Evolutionary conservation across 768 basidiomycete species (phyloP).

Genomic region (Gloeopeniophorella convolvens): DNA sequence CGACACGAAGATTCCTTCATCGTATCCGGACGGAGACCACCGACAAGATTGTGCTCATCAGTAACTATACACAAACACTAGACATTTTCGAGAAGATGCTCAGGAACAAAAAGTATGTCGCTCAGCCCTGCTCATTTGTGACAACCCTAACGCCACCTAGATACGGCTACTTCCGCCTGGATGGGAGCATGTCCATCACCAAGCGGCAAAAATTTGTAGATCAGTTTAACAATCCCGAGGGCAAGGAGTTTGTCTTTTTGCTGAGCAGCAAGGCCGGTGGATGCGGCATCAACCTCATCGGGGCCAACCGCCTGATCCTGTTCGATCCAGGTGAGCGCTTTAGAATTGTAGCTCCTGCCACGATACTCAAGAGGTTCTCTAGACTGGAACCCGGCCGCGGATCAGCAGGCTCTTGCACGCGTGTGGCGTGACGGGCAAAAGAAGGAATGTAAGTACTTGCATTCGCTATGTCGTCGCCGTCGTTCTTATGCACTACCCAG

Average conservation of each 20-base stretch:
- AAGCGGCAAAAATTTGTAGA: slow-evolving; percentile 96
- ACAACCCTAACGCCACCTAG: slow-evolving; percentile 35
- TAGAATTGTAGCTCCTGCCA: too few species aligned
- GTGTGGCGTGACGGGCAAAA: slow-evolving; percentile 99
- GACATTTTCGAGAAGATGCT: slow-evolving; percentile 90
- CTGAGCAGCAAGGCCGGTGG: slow-evolving; percentile 95
- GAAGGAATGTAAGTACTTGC: slow-evolving; percentile 78
- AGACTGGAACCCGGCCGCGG: slow-evolving; percentile 99
- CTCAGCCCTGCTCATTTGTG: background rate
- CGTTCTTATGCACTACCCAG: slow-evolving; percentile 34
- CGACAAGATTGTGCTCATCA: slow-evolving; percentile 95
- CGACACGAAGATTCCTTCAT: slow-evolving; percentile 64
- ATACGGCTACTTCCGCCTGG: slow-evolving; percentile 87
- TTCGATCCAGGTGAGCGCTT: slow-evolving; percentile 91
- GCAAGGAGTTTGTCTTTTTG: slow-evolving; percentile 91
- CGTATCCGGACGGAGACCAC: slow-evolving; percentile 73
- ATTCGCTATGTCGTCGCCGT: background rate
- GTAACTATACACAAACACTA: slow-evolving; percentile 93
- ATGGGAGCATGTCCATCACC: slow-evolving; percentile 87
- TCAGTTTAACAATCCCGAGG: slow-evolving; percentile 88
- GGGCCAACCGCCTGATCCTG: slow-evolving; percentile 90
- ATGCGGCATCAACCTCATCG: slow-evolving; percentile 95
- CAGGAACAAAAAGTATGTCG: slow-evolving; percentile 68
- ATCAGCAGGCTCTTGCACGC: slow-evolving; percentile 96
- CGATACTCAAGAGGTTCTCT: background rate